Evolutionary conservation across 2,329 filamentous ascomycete genomes (phyloP).

Genomic region (Alternaria novae-zelandiae): DNA sequence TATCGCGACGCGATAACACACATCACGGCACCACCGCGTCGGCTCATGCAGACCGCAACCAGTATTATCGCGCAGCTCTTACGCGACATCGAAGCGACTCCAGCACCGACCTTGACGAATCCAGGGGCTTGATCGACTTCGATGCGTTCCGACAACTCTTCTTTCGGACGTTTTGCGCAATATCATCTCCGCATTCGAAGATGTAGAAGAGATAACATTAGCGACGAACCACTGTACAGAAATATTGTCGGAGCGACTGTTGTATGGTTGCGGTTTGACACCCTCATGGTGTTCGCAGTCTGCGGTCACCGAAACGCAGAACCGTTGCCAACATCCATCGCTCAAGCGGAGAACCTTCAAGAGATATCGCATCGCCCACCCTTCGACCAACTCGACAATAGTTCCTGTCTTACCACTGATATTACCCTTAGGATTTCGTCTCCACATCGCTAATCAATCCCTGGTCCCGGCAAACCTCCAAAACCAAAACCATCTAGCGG

Average conservation of each 20-base stretch:
- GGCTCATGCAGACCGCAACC: background rate
- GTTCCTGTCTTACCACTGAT: fast-evolving
- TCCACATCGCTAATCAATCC: background rate
- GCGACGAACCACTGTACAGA: fast-evolving
- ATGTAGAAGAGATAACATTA: background rate
- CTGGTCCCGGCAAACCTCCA: background rate
- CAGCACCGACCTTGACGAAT: background rate
- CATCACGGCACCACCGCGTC: background rate
- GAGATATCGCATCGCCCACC: background rate
- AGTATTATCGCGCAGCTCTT: background rate
- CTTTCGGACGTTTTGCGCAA: no score
- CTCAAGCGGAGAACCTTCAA: background rate
- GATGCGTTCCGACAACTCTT: background rate
- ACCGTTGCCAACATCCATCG: background rate
- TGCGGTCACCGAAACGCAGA: background rate
- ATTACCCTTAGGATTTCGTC: fast-evolving
- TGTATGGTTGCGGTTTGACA: background rate
- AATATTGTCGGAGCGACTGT: background rate
- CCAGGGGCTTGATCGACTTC: background rate
- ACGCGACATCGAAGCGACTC: background rate
- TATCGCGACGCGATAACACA: background rate
- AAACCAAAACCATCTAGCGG: background rate
- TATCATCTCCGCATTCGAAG: no score
- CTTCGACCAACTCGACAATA: background rate
- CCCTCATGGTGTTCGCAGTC: background rate